Evolutionary conservation across 2,329 filamentous ascomycete species (phyloP), one percentile per base, ranked within the genome.

Genomic region (Fusarium redolens): DNA sequence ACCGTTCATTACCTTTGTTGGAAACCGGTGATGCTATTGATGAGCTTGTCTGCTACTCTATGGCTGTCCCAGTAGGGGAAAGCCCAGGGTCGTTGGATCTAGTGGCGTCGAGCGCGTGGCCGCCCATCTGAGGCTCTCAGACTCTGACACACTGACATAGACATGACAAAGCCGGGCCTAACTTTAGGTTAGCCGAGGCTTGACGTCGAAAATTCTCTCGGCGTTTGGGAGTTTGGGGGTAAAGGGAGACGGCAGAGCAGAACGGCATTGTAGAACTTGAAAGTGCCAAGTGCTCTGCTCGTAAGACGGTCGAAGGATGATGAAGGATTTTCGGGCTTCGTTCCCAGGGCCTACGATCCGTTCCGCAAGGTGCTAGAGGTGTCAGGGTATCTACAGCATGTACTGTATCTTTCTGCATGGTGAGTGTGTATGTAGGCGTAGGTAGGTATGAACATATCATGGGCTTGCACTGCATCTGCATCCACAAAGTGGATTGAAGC

Each of bases 71-170:
- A 31, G 57, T 54, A 41, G 38, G 59, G 30, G 18, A 35, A 54
- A 56, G 43, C 43, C 50, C 47, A 73, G 50, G 70, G 66, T 63
- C 40, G 44, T 60, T 45, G 45, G 44, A 71, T 65, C 51, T 68
- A 45, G 70, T 71, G 70, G 70, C 70, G 61, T 55, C 70, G 50
- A 70, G 61, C 66, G 66, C 41, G 48, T 73, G 54, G 69, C 61
- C 61, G 60, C 52, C 60, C 30, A 70, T 45, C 61, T 71, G 70
- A 71, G 54, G 66, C 67, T 73, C 58, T 60, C 30, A 38, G 45
- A 50, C 55, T 28, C 22, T 40, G 41, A 28, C 40, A 57, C 31
- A 35, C 37, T 41, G 25, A 50, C 54, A 57, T 40, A 47, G 30
- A 47, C 54, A 28, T 47, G 41, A 45, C 38, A 57, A 48, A 47